Conservation (phyloP, 441 rosid genomes). For the Isatis lusitanica region DNA sequence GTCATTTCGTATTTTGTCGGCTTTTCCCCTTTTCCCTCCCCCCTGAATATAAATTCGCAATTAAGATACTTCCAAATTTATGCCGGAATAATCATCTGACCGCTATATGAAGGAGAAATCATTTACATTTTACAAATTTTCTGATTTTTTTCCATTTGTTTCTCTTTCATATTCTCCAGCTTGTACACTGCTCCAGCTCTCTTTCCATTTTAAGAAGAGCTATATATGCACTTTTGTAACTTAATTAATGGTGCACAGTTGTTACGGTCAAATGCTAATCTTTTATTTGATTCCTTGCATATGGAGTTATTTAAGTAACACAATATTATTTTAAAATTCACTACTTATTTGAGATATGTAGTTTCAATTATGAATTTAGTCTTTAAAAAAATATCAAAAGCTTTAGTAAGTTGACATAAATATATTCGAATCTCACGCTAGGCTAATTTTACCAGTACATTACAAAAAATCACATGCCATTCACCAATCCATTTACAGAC, state of each 20-base stretch:
- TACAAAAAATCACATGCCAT: not conserved
- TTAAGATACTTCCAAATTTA: conserved; percentile 3
- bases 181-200: not conserved
- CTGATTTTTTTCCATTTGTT: not conserved
- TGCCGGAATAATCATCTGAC: not conserved
- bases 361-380: too few relatives aligned
- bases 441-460: not conserved
- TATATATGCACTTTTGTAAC: not conserved
- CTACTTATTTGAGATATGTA: too few relatives aligned
- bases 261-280: not conserved
- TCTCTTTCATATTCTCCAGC: not conserved
- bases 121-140: not conserved
- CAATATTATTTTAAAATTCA: not conserved
- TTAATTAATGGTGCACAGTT: not conserved
- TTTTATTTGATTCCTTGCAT: not conserved
- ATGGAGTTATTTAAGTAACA: not conserved
- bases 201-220: not conserved
- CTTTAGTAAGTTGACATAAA: too few relatives aligned
- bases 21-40: not conserved
- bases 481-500: not conserved
- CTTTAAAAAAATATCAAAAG: not conserved
- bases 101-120: not conserved
- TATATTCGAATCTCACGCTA: not conserved
- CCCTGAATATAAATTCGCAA: not conserved
- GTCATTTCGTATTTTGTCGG: conserved; percentile 27